Percentiles rank a stretch among this genome's conserved stretches.
Conservation (phyloP, 768 basidiomycete species). For the Rhodotorula toruloides region DNA sequence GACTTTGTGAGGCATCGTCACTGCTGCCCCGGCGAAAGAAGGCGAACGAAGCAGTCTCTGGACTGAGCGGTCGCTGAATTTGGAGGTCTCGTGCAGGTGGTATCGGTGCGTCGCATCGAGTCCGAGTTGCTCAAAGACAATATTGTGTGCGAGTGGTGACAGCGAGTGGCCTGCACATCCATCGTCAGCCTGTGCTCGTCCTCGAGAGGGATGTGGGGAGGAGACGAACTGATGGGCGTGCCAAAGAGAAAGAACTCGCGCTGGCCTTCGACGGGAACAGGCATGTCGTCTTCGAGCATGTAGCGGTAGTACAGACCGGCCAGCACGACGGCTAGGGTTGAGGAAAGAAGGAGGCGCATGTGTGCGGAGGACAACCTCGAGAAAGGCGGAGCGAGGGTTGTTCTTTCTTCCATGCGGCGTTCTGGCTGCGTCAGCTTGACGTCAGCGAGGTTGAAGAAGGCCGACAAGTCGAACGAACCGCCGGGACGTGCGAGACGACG, state of each 20-base stretch:
- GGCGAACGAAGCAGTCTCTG: constrained; percentile 4
- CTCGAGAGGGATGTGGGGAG: background rate
- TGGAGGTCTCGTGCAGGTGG: constrained; percentile 17
- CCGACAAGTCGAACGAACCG: too few species aligned
- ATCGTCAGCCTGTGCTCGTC: background rate
- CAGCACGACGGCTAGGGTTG: background rate
- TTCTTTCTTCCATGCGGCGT: too few species aligned
- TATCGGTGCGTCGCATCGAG: constrained; percentile 23
- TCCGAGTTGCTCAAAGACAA: constrained; percentile 21
- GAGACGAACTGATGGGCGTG: constrained; percentile 26
- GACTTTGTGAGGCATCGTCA: constrained; percentile 43
- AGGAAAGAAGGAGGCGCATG: background rate
- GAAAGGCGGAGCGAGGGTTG: too few species aligned
- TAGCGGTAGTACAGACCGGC: background rate
- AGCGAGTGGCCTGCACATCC: constrained; percentile 8
- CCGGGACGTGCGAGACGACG: too few species aligned
- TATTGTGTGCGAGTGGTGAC: constrained; percentile 38
- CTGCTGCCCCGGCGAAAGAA: constrained; percentile 21
- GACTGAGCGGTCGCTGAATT: constrained; percentile 5
- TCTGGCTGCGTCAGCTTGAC: too few species aligned
- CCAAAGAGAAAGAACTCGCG: constrained; percentile 37
- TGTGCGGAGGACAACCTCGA: background rate
- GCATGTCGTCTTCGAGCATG: too few species aligned
- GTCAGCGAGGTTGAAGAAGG: too few species aligned
- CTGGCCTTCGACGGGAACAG: background rate